Evolutionary conservation across 192 early-diverging fungal species (phyloP), one percentile per base, ranked within the genome.

Genomic region (Kappamyces sp.): DNA sequence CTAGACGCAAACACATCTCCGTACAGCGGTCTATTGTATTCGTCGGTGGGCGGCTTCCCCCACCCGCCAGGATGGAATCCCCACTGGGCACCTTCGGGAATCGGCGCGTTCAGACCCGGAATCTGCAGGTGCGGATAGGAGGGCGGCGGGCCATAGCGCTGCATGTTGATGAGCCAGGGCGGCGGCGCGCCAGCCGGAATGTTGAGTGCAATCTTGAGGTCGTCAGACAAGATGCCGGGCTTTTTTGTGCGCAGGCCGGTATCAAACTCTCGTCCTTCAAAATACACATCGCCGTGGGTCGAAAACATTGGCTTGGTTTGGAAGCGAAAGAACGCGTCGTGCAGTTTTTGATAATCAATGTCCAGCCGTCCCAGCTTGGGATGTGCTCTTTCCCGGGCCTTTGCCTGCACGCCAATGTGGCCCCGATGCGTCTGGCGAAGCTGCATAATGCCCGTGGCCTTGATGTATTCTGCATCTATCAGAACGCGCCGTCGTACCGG

Each of bases 91-190:
- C 93, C 96, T 35, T 84, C 77, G 3, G 96, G 96, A 63, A 99
- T 97, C 3, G 96, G 96, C 7, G 91, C 88, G 61, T 96, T 99
- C 33, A 99, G 71, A 0, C 96, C 96, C 3, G 96, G 90, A 43
- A 99, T 83, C 59, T 86, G 85, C 32, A 99, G 69, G 54, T 81
- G 85, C 1, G 92, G 91, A 65, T 99, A 99, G 49, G 86, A 88
- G 3, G 94, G 93, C 37, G 96, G 96, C 12, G 90, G 91, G 1
- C 96, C 96, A 64, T 92, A 88, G 22, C 94, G 80, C 76, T 99
- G 96, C 96, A 99, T 99, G 62, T 93, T 94, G 61, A 97, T 84
- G 37, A 99, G 74, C 94, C 94, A 99, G 15, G 96, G 96, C 39
- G 92, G 91, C 22, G 96, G 91, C 1, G 93, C 91, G 43, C 91